Percentiles rank a stretch among this genome's conserved stretches.
Conservation (phyloP, 2,329 filamentous ascomycete species). For the Nemania abortiva region DNA sequence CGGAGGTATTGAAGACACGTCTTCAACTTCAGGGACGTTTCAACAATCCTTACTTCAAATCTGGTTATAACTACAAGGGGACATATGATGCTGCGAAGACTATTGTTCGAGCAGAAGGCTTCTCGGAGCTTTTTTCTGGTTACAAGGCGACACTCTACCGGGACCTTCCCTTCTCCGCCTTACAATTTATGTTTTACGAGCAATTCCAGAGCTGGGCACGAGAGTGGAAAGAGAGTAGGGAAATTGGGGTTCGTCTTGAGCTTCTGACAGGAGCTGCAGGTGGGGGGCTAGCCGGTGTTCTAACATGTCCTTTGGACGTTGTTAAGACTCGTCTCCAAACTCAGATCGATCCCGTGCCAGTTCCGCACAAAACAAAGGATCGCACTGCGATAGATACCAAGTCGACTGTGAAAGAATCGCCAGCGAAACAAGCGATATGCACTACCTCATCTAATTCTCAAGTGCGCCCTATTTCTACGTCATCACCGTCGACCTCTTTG, state of each 20-base stretch:
- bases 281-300: slow-evolving; percentile 90
- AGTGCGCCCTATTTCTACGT: slow-evolving; percentile 85
- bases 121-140: slow-evolving; percentile 91
- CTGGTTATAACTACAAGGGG: slow-evolving; percentile 94
- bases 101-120: slow-evolving; percentile 85
- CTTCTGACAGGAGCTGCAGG: slow-evolving; percentile 90
- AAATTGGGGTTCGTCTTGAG: slow-evolving; percentile 88
- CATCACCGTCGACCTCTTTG: slow-evolving; percentile 86
- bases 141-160: slow-evolving; percentile 96
- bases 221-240: slow-evolving; percentile 79
- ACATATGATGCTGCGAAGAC: slow-evolving; percentile 87
- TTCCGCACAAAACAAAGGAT: slow-evolving; percentile 45
- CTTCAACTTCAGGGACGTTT: slow-evolving; percentile 93
- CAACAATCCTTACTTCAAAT: slow-evolving; percentile 94
- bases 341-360: slow-evolving; percentile 70
- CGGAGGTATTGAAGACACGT: slow-evolving; percentile 97
- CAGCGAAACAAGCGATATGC: slow-evolving; percentile 45
- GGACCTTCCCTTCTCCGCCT: slow-evolving; percentile 92
- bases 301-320: slow-evolving; percentile 96
- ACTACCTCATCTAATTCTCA: slow-evolving; percentile 60
- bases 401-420: slow-evolving; percentile 42
- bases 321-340: slow-evolving; percentile 98
- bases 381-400: slow-evolving; percentile 44
- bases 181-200: slow-evolving; percentile 99
- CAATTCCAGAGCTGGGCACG: slow-evolving; percentile 88